Percentiles rank a stretch among this genome's conserved stretches.
phyloP scores from a whole-genome alignment of 768 basidiomycete species.

The Cystobasidium ongulense region DNA sequence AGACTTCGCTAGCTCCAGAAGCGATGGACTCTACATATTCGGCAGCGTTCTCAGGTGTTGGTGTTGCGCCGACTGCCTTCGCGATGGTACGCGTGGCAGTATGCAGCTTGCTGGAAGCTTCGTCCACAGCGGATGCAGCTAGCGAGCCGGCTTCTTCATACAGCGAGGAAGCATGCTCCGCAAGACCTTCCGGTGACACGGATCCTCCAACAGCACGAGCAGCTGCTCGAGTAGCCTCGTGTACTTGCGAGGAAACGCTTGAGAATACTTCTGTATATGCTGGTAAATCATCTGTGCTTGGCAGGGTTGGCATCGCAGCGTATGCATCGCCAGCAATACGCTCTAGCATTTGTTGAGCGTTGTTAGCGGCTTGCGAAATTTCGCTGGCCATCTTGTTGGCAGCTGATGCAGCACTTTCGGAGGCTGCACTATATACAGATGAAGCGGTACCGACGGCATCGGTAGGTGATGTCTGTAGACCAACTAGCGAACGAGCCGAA shows the following conservation, averaged over 20 bases:
- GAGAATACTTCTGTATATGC: slow-evolving; percentile 14
- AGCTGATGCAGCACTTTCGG: neutral
- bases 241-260: neutral
- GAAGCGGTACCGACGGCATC: neutral
- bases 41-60: slow-evolving; percentile 8
- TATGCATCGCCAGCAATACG: slow-evolving; percentile 6
- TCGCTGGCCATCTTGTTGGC: slow-evolving; percentile 13
- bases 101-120: slow-evolving; percentile 2
- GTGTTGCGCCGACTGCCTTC: neutral
- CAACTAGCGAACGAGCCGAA: slow-evolving; percentile 14
- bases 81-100: neutral
- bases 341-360: slow-evolving; percentile 1
- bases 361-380: slow-evolving; percentile 10
- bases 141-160: neutral
- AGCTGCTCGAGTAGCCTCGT: slow-evolving; percentile 18
- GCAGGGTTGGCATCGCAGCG: slow-evolving; percentile 14
- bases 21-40: slow-evolving; percentile 22
- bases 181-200: neutral
- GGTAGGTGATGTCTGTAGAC: neutral
- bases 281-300: slow-evolving; percentile 9
- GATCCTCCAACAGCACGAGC: slow-evolving; percentile 2
- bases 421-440: neutral
- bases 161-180: neutral
- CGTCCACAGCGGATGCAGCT: slow-evolving; percentile 4
- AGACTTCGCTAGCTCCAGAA: neutral